These are phyloP conservation scores for Acephala macrosclerotiorum DNA, from an alignment of 2,329 filamentous ascomycete genomes.

Conservation along the genomic window DNA sequence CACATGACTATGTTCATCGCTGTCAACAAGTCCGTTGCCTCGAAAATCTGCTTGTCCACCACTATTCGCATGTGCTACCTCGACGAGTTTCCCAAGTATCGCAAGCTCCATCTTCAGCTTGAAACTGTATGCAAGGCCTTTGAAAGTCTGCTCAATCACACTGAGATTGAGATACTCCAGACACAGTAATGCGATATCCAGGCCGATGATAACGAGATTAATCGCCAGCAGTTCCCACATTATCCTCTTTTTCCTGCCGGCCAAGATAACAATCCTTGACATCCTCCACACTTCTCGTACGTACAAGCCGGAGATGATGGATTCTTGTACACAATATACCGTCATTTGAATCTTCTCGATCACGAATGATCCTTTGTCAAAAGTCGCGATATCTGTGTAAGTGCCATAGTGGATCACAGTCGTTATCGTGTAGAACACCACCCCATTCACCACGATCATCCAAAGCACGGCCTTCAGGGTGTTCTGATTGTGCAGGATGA, in stretches of 20 bases:
- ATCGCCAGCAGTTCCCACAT: not conserved
- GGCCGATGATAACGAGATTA: not conserved
- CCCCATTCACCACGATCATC: constrained; percentile 54
- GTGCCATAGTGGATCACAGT: constrained; percentile 45
- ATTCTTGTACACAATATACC: constrained; percentile 1
- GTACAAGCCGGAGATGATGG: not conserved
- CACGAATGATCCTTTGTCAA: not conserved
- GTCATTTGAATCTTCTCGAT: constrained; percentile 5
- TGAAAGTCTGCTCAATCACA: constrained; percentile 4
- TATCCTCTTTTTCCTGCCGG: not conserved
- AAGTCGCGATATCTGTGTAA: not conserved
- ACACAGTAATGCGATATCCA: constrained; percentile 1
- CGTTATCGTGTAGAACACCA: constrained; percentile 54
- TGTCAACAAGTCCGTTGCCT: not conserved
- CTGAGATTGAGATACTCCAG: constrained; percentile 7
- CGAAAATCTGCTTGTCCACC: not conserved
- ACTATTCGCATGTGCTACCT: not conserved
- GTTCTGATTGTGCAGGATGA: constrained; percentile 49
- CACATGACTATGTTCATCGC: not conserved
- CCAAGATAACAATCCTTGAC: not conserved
- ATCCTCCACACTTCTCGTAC: not conserved
- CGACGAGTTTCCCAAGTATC: not conserved
- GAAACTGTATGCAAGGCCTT: not conserved
- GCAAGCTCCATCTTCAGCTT: constrained; percentile 8
- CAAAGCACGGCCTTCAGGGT: constrained; percentile 49